Conservation (phyloP, 768 basidiomycete genomes). For the Sutorius australiensis region DNA sequence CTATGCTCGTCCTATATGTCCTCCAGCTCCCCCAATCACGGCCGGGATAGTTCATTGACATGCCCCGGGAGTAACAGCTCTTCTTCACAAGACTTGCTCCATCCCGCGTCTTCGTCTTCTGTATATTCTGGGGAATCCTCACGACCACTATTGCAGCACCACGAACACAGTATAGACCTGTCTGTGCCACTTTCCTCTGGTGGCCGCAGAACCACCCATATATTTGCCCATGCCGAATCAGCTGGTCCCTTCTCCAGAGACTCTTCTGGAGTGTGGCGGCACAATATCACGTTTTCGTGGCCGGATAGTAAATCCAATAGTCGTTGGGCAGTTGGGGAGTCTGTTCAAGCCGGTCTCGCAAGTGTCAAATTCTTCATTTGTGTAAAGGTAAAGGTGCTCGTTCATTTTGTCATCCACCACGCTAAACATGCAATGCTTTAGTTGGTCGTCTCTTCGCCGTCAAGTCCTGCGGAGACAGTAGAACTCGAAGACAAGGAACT, state of each 20-base stretch:
- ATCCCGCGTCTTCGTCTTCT: constrained; percentile 21
- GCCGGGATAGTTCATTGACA: constrained; percentile 16
- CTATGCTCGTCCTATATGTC: constrained; percentile 16
- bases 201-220: constrained; percentile 41
- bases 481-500: constrained; percentile 71
- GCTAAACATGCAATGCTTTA: constrained; percentile 27
- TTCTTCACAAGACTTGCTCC: constrained; percentile 21
- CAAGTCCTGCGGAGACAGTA: constrained; percentile 56
- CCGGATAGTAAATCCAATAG: constrained; percentile 62
- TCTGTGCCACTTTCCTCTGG: constrained; percentile 5
- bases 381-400: constrained; percentile 51
- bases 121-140: constrained; percentile 24
- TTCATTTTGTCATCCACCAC: constrained; percentile 5
- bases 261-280: constrained; percentile 54
- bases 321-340: constrained; percentile 80
- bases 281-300: constrained; percentile 69
- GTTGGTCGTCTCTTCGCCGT: constrained; percentile 43
- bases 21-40: constrained; percentile 27
- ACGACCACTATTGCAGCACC: constrained; percentile 23
- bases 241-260: constrained; percentile 55
- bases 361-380: constrained; percentile 68
- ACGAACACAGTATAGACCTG: constrained; percentile 14
- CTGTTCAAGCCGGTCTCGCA: constrained; percentile 60
- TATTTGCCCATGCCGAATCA: constrained; percentile 58
- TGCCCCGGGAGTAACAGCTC: constrained; percentile 6